These are phyloP conservation scores for Thalassiosira allenii DNA, from an alignment of 352 stramenopile genomes.

Conservation along the genomic window DNA sequence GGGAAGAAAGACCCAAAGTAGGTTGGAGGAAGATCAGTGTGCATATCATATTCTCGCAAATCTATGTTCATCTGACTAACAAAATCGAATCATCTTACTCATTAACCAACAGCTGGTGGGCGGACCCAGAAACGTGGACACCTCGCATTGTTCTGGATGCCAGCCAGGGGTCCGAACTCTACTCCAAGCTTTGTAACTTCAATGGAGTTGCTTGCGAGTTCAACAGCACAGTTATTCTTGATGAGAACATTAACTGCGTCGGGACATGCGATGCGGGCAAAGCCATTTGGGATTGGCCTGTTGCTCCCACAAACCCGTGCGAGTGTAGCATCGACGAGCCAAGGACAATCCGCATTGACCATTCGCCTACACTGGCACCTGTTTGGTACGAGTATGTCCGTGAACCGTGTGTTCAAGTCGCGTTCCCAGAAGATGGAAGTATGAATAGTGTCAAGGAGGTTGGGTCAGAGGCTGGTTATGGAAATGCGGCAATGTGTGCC, in stretches of 20 bases:
- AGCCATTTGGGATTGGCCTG: slow-evolving; percentile 27
- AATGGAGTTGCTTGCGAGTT: slow-evolving; percentile 38
- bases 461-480: slow-evolving; percentile 38
- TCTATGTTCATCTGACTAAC: slow-evolving; percentile 41
- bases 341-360: slow-evolving; percentile 53
- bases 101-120: slow-evolving; percentile 1
- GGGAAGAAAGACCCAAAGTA: slow-evolving; percentile 52
- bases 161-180: slow-evolving; percentile 36
- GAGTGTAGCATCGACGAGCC: slow-evolving; percentile 62
- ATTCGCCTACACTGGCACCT: slow-evolving; percentile 36
- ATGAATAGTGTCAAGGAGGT: slow-evolving; percentile 58
- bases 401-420: slow-evolving; percentile 59
- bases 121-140: neutral
- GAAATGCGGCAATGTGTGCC: slow-evolving; percentile 48
- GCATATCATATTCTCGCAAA: slow-evolving; percentile 37
- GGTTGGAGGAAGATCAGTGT: no score
- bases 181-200: slow-evolving; percentile 38
- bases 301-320: slow-evolving; percentile 31
- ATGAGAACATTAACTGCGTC: slow-evolving; percentile 50
- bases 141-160: slow-evolving; percentile 8
- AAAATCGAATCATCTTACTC: slow-evolving; percentile 17
- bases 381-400: slow-evolving; percentile 76
- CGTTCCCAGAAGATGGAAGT: slow-evolving; percentile 45
- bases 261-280: slow-evolving; percentile 44
- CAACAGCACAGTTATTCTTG: slow-evolving; percentile 45